These are phyloP conservation scores for Xylaria venustula DNA, from an alignment of 495 filamentous ascomycete species.

Conservation along the genomic window DNA sequence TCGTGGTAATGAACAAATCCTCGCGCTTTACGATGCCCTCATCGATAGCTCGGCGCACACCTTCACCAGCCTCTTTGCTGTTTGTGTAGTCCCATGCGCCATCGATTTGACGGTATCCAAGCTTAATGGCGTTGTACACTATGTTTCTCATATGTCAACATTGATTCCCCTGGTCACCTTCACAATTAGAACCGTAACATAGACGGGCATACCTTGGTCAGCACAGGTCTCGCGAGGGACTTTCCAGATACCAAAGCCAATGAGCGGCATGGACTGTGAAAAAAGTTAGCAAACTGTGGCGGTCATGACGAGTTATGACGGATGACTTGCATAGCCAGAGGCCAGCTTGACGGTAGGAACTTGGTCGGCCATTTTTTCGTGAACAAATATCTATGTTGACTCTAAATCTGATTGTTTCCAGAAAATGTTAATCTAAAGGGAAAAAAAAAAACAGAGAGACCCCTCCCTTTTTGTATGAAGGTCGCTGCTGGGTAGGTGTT, in stretches of 20 bases:
- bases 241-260: slow-evolving; percentile 70
- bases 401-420: no score
- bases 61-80: slow-evolving; percentile 42
- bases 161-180: no score
- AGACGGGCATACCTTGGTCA: slow-evolving; percentile 36
- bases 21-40: slow-evolving; percentile 41
- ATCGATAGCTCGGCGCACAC: slow-evolving; percentile 41
- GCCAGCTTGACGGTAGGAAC: slow-evolving; percentile 27
- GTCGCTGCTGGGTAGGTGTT: no score
- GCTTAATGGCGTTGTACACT: slow-evolving; percentile 43
- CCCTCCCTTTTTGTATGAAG: not conserved
- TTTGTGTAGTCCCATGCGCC: slow-evolving; percentile 47
- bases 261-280: slow-evolving; percentile 60
- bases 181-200: no score
- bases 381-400: no score
- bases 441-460: not conserved
- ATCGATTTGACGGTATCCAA: slow-evolving; percentile 50
- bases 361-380: slow-evolving; percentile 20
- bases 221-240: slow-evolving; percentile 64
- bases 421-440: no score
- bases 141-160: not conserved
- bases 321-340: slow-evolving; percentile 28
- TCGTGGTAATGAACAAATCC: slow-evolving; percentile 48
- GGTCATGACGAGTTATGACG: not conserved
- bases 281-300: not conserved